A percentile compares a stretch with the other conserved stretches of the same genome.
These are phyloP conservation scores for Leccinum obscurum DNA, from an alignment of 768 basidiomycete species.

Conservation along the genomic window DNA sequence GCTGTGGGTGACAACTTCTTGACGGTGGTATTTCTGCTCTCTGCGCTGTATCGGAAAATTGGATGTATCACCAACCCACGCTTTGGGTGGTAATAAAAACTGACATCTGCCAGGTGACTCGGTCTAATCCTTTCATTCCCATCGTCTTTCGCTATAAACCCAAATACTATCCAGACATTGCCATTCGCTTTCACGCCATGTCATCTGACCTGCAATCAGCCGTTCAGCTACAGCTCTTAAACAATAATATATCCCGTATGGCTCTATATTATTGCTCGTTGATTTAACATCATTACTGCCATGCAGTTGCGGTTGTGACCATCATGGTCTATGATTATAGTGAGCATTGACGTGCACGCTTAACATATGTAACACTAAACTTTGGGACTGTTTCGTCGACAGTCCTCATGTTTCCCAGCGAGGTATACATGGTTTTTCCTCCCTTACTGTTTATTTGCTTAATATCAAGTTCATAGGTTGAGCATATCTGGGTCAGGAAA, in stretches of 20 bases:
- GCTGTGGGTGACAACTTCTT: not conserved
- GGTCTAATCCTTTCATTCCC: not conserved
- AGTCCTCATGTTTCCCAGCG: not conserved
- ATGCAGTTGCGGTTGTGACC: not conserved
- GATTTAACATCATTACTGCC: no score
- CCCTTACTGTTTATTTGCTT: not conserved
- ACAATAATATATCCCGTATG: not conserved
- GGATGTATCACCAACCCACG: not conserved
- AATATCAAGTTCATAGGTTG: not conserved
- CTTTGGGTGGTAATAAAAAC: not conserved
- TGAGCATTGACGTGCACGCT: not conserved
- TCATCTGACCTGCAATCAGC: not conserved
- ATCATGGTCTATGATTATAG: not conserved
- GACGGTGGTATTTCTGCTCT: not conserved
- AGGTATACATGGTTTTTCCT: not conserved
- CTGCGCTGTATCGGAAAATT: not conserved
- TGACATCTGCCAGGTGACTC: not conserved
- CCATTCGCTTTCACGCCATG: constrained; percentile 16
- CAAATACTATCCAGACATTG: not conserved
- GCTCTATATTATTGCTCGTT: not conserved
- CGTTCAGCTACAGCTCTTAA: not conserved
- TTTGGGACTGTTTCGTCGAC: not conserved
- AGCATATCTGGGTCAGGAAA: not conserved
- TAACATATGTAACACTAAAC: not conserved
- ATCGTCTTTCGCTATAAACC: not conserved